phyloP scores from a whole-genome alignment of 305 asterid genomes.

The Solanum hybrid region DNA sequence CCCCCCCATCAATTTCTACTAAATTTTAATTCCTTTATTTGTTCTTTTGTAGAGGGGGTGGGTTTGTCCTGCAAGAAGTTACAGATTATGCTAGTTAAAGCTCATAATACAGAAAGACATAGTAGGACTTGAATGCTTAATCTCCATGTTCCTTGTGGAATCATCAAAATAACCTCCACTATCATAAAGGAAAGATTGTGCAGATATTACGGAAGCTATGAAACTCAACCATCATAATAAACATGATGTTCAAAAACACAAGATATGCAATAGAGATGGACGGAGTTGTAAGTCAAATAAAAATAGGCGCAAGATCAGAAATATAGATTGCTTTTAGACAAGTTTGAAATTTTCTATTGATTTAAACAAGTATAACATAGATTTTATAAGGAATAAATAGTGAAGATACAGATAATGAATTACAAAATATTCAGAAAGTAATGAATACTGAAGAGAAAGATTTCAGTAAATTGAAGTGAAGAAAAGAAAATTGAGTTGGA shows the following conservation, averaged over 20 bases:
- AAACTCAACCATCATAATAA: not conserved
- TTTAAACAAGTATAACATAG: not conserved
- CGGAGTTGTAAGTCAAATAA: not conserved
- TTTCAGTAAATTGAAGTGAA: not conserved
- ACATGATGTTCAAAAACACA: not conserved
- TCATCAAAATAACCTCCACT: not conserved
- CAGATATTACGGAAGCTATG: not conserved
- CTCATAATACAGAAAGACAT: not conserved
- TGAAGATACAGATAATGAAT: not conserved
- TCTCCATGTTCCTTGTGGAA: not conserved
- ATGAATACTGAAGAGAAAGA: not conserved
- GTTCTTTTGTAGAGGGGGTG: not conserved
- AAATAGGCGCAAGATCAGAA: not conserved
- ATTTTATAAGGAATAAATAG: not conserved
- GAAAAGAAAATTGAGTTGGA: not conserved
- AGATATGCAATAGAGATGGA: not conserved
- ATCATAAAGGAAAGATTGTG: not conserved
- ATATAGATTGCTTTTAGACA: not conserved
- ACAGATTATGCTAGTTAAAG: not conserved
- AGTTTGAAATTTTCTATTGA: not conserved
- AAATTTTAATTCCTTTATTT: not conserved
- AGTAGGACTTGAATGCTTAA: not conserved
- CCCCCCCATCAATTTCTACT: not conserved
- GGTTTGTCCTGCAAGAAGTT: not conserved
- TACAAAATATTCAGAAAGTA: not conserved